These are phyloP conservation scores for Coniochaeta sp. DNA, from an alignment of 2,329 filamentous ascomycete species.

Conservation along the genomic window DNA sequence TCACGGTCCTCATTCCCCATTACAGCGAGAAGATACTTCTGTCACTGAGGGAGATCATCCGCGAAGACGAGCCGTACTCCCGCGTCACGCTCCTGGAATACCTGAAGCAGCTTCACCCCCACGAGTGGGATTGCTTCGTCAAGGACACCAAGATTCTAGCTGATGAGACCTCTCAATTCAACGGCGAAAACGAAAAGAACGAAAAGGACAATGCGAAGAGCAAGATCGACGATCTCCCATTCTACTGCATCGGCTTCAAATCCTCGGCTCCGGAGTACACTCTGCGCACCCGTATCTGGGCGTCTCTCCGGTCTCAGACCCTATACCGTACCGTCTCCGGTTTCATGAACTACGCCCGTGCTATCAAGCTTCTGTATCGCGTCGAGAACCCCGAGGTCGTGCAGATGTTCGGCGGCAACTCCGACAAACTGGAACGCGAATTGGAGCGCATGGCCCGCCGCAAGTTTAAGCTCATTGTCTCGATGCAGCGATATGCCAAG, in stretches of 20 bases:
- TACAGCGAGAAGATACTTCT: conserved; percentile 98
- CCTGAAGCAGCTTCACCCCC: conserved; percentile 93
- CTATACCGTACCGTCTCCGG: conserved; percentile 96
- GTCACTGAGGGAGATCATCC: conserved; percentile 94
- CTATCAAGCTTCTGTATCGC: conserved; percentile 96
- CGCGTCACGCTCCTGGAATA: conserved; percentile 96
- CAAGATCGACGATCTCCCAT: conserved; percentile 98
- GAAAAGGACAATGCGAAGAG: conserved; percentile 95
- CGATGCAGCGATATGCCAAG: conserved; percentile 98
- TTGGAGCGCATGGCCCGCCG: conserved; percentile 96
- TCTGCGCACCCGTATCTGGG: conserved; percentile 95
- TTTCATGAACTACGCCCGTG: conserved; percentile 99
- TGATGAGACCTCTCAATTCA: conserved; percentile 93
- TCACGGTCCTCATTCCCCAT: conserved; percentile 95
- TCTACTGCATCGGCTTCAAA: conserved; percentile 99
- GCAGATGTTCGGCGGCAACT: conserved; percentile 99
- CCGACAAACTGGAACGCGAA: conserved; percentile 95
- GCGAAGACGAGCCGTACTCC: conserved; percentile 97
- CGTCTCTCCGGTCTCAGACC: conserved; percentile 93
- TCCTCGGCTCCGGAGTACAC: conserved; percentile 98
- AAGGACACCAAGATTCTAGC: conserved; percentile 99
- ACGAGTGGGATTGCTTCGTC: conserved; percentile 99
- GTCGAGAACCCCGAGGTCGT: conserved; percentile 99
- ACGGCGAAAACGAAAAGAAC: conserved; percentile 81
- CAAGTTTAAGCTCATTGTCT: conserved; percentile 97